Conservation (phyloP, 352 stramenopile species). For the Phytopythium ostracodes region DNA sequence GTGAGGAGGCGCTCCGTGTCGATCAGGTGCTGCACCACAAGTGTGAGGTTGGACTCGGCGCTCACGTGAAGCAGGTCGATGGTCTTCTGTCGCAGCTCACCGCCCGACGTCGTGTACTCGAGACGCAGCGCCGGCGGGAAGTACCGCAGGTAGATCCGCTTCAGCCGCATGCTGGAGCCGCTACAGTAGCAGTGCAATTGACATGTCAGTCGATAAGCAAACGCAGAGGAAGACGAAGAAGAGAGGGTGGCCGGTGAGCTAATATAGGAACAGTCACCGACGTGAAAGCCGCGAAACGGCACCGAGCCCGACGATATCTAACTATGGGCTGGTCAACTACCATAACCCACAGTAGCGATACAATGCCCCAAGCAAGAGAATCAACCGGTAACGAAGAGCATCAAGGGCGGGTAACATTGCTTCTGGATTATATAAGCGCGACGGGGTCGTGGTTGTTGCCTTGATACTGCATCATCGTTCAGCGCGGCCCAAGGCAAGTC, state of each 20-base stretch:
- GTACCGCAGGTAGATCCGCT: slow-evolving; percentile 66
- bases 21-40: slow-evolving; percentile 45
- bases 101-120: slow-evolving; percentile 49
- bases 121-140: slow-evolving; percentile 66
- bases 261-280: background rate
- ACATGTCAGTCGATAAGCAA: background rate
- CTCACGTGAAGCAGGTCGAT: slow-evolving; percentile 66
- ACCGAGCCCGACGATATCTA: too few relatives aligned
- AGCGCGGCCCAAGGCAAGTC: too few relatives aligned
- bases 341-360: too few relatives aligned
- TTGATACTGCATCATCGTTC: too few relatives aligned
- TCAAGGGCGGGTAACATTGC: too few relatives aligned
- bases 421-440: too few relatives aligned
- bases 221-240: background rate
- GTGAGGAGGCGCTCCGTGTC: slow-evolving; percentile 60
- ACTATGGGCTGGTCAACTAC: too few relatives aligned
- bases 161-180: slow-evolving; percentile 55
- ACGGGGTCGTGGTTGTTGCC: too few relatives aligned
- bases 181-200: background rate
- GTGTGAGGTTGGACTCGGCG: slow-evolving; percentile 61
- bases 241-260: background rate
- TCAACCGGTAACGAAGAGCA: too few relatives aligned
- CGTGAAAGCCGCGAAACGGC: background rate
- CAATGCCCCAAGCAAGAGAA: too few relatives aligned
- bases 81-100: slow-evolving; percentile 42